These are phyloP conservation scores for Neurospora africana DNA, from an alignment of 495 filamentous ascomycete genomes.

Conservation along the genomic window DNA sequence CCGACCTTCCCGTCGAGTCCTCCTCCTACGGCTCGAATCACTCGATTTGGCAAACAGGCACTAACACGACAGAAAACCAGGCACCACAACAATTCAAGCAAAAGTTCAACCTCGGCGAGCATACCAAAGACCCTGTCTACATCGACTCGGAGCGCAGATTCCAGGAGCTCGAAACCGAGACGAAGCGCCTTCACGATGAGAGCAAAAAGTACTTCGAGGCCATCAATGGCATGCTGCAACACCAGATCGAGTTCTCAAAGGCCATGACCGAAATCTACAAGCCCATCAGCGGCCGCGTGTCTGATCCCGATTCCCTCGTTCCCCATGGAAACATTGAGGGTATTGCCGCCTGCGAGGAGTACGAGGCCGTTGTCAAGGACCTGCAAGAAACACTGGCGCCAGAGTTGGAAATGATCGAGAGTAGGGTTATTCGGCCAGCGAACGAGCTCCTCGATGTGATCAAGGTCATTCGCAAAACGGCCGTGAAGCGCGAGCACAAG, in stretches of 20 bases:
- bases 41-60: background rate
- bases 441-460: conserved; percentile 91
- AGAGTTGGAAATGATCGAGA: conserved; percentile 96
- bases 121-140: conserved; percentile 90
- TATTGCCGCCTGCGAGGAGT: conserved; percentile 92
- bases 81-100: conserved; percentile 85
- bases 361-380: conserved; percentile 83
- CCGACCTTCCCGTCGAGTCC: background rate
- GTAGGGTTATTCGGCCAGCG: conserved; percentile 81
- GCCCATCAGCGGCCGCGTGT: conserved; percentile 90
- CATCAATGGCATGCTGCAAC: conserved; percentile 95
- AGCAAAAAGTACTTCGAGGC: conserved; percentile 92
- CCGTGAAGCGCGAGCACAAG: conserved; percentile 89
- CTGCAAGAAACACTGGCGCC: conserved; percentile 79
- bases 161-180: conserved; percentile 87
- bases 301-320: conserved; percentile 76
- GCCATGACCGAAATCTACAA: conserved; percentile 95
- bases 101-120: conserved; percentile 88
- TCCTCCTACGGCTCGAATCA: background rate
- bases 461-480: conserved; percentile 84
- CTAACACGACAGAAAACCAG: conserved; percentile 26
- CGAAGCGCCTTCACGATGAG: conserved; percentile 91
- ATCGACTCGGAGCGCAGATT: conserved; percentile 91
- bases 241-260: conserved; percentile 98
- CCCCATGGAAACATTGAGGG: conserved; percentile 86